A percentile compares a stretch with the other conserved stretches of the same genome.
Conservation (phyloP, 306 rosid genomes). For the Vigna reflexopilosa region DNA sequence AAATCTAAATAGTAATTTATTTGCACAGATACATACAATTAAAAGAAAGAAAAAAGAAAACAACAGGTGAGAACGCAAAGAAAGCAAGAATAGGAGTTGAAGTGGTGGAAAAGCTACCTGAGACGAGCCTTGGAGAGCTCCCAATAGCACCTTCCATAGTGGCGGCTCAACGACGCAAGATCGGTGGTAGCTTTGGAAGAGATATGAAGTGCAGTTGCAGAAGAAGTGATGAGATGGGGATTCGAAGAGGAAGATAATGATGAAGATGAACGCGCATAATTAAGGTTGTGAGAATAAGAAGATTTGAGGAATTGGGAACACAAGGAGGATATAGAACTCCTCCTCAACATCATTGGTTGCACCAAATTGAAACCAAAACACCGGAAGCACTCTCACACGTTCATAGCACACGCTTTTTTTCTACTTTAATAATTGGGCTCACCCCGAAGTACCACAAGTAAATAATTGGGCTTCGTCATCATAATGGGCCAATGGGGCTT, state of each 20-base stretch:
- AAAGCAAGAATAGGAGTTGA: background rate
- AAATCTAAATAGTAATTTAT: background rate
- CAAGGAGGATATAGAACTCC: constrained; percentile 31
- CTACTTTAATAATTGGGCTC: background rate
- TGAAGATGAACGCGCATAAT: constrained; percentile 3
- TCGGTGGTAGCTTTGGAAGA: constrained; percentile 45
- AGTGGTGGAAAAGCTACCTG: constrained; percentile 45
- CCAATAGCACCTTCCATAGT: constrained; percentile 82
- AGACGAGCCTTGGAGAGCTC: constrained; percentile 94
- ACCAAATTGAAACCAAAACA: background rate
- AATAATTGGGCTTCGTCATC: background rate
- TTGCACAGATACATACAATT: background rate
- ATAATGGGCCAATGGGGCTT: background rate
- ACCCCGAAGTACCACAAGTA: background rate
- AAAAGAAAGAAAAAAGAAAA: background rate
- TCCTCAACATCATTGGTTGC: constrained; percentile 20
- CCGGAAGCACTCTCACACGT: no score
- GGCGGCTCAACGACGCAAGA: constrained; percentile 54
- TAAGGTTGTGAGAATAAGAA: constrained; percentile 3
- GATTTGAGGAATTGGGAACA: constrained; percentile 38
- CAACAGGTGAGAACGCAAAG: no score
- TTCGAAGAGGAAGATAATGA: constrained; percentile 26
- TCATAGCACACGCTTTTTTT: background rate
- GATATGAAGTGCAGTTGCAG: constrained; percentile 30
- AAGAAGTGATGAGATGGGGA: background rate